Percentiles rank a stretch among this genome's conserved stretches.
These are phyloP conservation scores for Leccinum fibrillosum DNA, from an alignment of 768 basidiomycete species.

Conservation along the genomic window DNA sequence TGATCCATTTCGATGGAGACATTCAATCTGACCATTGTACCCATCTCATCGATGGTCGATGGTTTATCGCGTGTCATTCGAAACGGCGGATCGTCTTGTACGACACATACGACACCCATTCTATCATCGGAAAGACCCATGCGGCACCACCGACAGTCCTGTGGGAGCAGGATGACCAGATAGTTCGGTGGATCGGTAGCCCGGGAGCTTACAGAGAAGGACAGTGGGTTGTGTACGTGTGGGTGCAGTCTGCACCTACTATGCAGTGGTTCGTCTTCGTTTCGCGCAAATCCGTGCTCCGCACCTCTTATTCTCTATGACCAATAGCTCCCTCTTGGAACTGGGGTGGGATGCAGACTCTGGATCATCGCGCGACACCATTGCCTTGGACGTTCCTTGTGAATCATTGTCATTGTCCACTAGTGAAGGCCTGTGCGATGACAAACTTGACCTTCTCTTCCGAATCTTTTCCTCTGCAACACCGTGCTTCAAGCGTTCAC, in stretches of 20 bases:
- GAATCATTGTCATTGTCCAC: neutral
- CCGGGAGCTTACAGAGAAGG: neutral
- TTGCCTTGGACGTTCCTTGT: neutral
- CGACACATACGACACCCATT: no score
- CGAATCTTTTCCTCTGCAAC: no score
- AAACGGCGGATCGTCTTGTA: no score
- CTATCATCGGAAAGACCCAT: no score
- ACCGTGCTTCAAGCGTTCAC: neutral
- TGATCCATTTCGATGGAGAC: neutral
- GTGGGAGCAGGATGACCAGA: neutral
- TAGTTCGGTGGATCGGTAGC: neutral
- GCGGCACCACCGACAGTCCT: neutral
- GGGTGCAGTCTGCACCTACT: neutral
- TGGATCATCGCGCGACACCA: neutral
- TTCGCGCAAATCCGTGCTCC: neutral
- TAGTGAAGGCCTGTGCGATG: no score
- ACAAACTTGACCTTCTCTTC: no score
- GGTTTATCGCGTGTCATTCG: neutral
- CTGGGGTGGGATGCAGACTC: neutral
- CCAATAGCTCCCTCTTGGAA: neutral
- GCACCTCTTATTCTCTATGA: neutral
- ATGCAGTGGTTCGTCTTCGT: neutral
- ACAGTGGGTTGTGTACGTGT: neutral
- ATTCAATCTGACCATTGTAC: neutral
- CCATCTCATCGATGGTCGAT: neutral